These are phyloP conservation scores for Neonectria coccinea DNA, from an alignment of 2,329 filamentous ascomycete genomes.

Conservation along the genomic window DNA sequence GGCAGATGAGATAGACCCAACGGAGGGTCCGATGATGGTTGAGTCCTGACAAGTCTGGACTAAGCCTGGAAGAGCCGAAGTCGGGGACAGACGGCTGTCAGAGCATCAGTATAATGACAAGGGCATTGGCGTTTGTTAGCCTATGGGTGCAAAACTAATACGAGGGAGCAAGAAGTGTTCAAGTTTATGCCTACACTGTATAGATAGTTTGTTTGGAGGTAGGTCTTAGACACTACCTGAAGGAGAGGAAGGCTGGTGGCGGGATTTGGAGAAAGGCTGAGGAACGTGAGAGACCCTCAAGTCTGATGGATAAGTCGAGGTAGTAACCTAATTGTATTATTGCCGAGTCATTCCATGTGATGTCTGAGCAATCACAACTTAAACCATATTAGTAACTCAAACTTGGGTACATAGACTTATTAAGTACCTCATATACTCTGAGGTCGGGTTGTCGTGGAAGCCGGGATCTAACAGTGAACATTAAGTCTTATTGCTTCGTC, in stretches of 20 bases:
- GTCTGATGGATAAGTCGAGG: not conserved
- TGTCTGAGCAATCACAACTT: not conserved
- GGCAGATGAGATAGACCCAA: slow-evolving; percentile 17
- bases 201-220: not conserved
- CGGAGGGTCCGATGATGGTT: slow-evolving; percentile 13
- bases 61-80: slow-evolving; percentile 24
- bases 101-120: slow-evolving; percentile 11
- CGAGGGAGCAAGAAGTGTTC: slow-evolving; percentile 9
- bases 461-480: too few species aligned
- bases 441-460: too few species aligned
- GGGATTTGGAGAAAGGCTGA: not conserved
- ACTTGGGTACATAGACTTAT: too few species aligned
- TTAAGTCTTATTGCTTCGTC: too few species aligned
- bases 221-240: not conserved
- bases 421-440: too few species aligned
- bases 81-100: slow-evolving; percentile 8
- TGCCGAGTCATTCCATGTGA: not conserved
- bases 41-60: slow-evolving; percentile 12
- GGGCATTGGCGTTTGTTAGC: not conserved
- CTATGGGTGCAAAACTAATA: slow-evolving; percentile 11
- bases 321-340: not conserved
- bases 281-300: not conserved
- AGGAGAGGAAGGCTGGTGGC: not conserved
- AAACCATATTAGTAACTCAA: too few species aligned
- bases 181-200: slow-evolving; percentile 1